A percentile compares a stretch with the other conserved stretches of the same genome.
These are phyloP conservation scores for Chrysanthemum lavandulifolium DNA, from an alignment of 129 eudicot genomes.

Conservation along the genomic window DNA sequence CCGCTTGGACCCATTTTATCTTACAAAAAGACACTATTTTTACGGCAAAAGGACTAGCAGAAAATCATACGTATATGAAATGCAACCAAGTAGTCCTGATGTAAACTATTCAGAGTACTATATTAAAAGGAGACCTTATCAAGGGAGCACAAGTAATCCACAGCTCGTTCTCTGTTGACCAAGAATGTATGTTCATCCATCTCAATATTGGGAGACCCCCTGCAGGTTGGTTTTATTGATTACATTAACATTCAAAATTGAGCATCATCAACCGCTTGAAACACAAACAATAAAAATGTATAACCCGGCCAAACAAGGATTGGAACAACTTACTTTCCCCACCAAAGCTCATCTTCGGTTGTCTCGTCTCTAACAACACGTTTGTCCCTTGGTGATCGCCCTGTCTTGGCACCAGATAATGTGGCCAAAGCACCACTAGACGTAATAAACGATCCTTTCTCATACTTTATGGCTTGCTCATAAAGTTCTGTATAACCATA, in stretches of 20 bases:
- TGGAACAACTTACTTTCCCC: slow-evolving; percentile 78
- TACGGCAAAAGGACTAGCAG: too few relatives aligned
- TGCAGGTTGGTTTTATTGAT: slow-evolving; percentile 9
- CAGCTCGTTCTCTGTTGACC: slow-evolving; percentile 95
- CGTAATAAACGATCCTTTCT: slow-evolving; percentile 84
- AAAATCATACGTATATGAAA: too few relatives aligned
- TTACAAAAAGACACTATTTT: too few relatives aligned
- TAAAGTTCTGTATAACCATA: slow-evolving; percentile 55
- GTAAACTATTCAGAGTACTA: too few relatives aligned
- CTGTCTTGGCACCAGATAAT: slow-evolving; percentile 94
- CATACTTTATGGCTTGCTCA: slow-evolving; percentile 93
- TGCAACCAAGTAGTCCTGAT: too few relatives aligned
- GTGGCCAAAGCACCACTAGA: slow-evolving; percentile 91
- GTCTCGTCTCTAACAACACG: slow-evolving; percentile 86
- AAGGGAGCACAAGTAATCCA: slow-evolving; percentile 84
- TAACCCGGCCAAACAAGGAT: neutral
- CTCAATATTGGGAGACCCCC: slow-evolving; percentile 96
- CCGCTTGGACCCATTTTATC: too few relatives aligned
- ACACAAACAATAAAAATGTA: neutral
- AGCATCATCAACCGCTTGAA: neutral
- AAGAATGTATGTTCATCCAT: slow-evolving; percentile 95
- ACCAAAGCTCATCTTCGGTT: slow-evolving; percentile 82
- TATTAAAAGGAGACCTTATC: slow-evolving; percentile 60
- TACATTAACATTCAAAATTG: neutral
- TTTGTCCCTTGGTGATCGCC: slow-evolving; percentile 89